Percentiles rank a stretch among this genome's conserved stretches.
phyloP scores from a whole-genome alignment of 306 rosid genomes.

The Casuarina cunninghamiana region DNA sequence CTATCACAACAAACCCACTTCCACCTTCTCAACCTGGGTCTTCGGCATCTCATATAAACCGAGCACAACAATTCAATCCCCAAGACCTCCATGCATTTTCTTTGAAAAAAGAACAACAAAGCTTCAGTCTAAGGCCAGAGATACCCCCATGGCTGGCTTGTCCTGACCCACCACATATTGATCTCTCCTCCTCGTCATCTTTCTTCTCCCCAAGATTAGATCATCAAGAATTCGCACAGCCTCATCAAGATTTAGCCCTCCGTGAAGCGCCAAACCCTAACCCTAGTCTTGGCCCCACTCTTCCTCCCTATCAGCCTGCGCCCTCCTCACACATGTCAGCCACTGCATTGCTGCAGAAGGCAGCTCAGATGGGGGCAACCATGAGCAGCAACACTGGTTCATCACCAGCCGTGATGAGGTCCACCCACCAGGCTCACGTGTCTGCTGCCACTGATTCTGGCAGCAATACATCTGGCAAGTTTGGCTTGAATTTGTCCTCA shows the following conservation, averaged over 20 bases:
- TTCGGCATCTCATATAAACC: slow-evolving; percentile 37
- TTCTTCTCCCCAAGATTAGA: slow-evolving; percentile 39
- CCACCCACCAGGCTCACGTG: slow-evolving; percentile 66
- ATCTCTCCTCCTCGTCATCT: slow-evolving; percentile 37
- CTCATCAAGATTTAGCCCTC: slow-evolving; percentile 21
- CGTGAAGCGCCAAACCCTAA: slow-evolving; percentile 65
- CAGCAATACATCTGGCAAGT: slow-evolving; percentile 22
- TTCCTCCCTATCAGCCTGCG: slow-evolving; percentile 48
- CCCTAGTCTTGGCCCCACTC: slow-evolving; percentile 62
- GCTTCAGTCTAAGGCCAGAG: slow-evolving; percentile 44
- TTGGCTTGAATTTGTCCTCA: slow-evolving; percentile 56
- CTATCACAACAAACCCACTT: slow-evolving; percentile 43
- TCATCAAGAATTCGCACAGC: slow-evolving; percentile 23
- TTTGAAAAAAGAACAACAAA: slow-evolving; percentile 60
- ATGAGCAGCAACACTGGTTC: slow-evolving; percentile 42
- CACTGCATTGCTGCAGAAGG: slow-evolving; percentile 94
- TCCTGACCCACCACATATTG: slow-evolving; percentile 33
- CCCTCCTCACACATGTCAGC: slow-evolving; percentile 91
- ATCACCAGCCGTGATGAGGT: slow-evolving; percentile 32
- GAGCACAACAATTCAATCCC: slow-evolving; percentile 45
- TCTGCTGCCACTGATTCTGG: slow-evolving; percentile 28
- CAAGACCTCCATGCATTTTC: slow-evolving; percentile 42
- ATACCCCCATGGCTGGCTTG: slow-evolving; percentile 67
- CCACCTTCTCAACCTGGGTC: slow-evolving; percentile 32
- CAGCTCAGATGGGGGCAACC: slow-evolving; percentile 95